Base-by-base conservation (phyloP, 768 basidiomycete genomes). In the Amanita brunnescens region DNA sequence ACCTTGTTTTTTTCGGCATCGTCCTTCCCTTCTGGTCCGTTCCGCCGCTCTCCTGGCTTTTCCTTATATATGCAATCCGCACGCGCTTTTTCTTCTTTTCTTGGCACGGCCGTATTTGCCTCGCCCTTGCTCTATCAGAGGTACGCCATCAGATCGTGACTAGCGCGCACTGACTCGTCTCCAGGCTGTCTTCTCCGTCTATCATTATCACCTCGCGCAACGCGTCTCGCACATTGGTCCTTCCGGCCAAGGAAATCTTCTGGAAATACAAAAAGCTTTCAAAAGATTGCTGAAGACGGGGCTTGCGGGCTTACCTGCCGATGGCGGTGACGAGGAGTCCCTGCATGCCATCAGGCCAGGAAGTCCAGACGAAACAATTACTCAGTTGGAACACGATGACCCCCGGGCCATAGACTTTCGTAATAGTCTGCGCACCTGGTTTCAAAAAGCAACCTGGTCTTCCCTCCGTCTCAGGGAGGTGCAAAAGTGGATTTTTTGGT, bases 401-500 rank as follows among this genome's bases (percentile, higher is more conserved):
- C 81, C 80, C 8, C 78, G 86, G 6, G 85, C 86, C 1, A 65
- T 85, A 33, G 86, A 89, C 58, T 88, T 87, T 62, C 76, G 85
- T 13, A 78, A 82, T 58, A 70, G 68, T 56, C 69, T 88, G 45
- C 73, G 85, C 59, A 84, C 80, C 16, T 87, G 90, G 90, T 94
- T 94, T 63, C 68, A 76, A 51, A 81, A 79, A 57, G 79, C 74
- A 13, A 79, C 82, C 0, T 95, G 87, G 86, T 83, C 83, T 0
- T 70, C 76, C 10, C 76, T 95, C 52, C 79, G 72, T 39, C 72
- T 70, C 14, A 68, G 76, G 34, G 79, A 91, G 62, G 68, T 90
- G 51, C 73, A 73, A 37, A 70, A 77, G 53, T 94, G 90, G 87
- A 69, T 95, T 26, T 82, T 88, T 51, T 94, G 91, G 91, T 76